phyloP scores from a whole-genome alignment of 495 filamentous ascomycete species.

The Chaetomium fimeti region DNA sequence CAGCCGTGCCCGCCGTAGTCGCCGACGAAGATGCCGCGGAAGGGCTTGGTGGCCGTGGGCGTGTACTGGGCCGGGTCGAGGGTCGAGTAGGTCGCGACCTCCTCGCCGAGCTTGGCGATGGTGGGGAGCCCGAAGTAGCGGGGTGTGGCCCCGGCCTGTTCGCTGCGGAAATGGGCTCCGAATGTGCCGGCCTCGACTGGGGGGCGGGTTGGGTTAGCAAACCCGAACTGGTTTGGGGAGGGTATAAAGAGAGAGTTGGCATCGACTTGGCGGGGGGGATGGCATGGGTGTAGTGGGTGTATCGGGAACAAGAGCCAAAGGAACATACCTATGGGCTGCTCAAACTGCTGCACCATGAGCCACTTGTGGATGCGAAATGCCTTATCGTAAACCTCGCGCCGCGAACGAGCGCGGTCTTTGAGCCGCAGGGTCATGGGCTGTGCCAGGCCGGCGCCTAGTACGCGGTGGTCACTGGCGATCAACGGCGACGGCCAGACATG shows the following conservation, averaged over 20 bases:
- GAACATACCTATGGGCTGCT: background rate
- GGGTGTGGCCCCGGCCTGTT: background rate
- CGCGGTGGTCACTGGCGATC: constrained; percentile 60
- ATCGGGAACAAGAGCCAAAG: background rate
- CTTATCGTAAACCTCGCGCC: constrained; percentile 57
- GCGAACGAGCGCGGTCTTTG: constrained; percentile 40
- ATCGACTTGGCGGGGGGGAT: background rate
- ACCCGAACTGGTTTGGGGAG: background rate
- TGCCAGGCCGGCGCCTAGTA: constrained; percentile 24
- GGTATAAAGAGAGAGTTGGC: too few relatives aligned
- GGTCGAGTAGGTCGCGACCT: constrained; percentile 72
- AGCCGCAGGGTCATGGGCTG: constrained; percentile 30
- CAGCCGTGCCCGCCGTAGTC: constrained; percentile 86
- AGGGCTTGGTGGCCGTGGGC: constrained; percentile 75
- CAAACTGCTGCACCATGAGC: constrained; percentile 51
- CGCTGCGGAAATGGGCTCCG: background rate
- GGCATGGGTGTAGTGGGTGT: background rate
- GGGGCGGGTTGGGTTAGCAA: background rate
- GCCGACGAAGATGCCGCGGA: constrained; percentile 86
- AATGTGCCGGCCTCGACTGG: background rate
- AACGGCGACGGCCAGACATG: constrained; percentile 71
- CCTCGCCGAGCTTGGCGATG: constrained; percentile 57
- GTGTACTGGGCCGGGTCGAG: constrained; percentile 70
- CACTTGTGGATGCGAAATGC: constrained; percentile 74
- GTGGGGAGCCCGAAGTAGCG: background rate